Evolutionary conservation across 1,284 basidiomycete species (phyloP), one percentile per base, ranked within the genome.

Genomic region (Rhodotorula sp.): DNA sequence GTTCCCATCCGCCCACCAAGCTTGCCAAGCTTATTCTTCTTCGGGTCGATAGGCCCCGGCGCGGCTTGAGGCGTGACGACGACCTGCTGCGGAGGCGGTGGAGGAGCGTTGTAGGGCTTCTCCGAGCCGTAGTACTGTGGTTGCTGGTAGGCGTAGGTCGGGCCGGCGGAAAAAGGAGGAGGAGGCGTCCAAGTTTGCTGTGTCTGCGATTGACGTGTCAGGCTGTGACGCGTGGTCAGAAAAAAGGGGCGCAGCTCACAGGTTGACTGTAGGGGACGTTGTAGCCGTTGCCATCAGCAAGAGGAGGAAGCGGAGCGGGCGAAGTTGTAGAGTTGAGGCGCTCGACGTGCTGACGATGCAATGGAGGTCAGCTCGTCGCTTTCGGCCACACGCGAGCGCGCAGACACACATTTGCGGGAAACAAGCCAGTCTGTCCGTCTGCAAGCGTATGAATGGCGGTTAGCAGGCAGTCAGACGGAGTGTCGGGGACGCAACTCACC

Each of bases 371-470:
- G 40, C 40, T 44, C 13, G 10, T 3, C 13, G 7, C 1, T 1
- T 4, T 18, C 20, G 40, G 30, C 16, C 37, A 22, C 40, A 5
- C 18, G 2, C 24, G 20, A 4, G 6, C 20, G 18, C 16, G 2
- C 4, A 8, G 50, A 37, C 70, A n/a, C 50, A 71, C 70, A 30
- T 72, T 72, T 7, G 65, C 54, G 0, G 71, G 71, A 55, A 72
- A 72, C 4, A 72, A 28, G 4, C 71, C 71, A 7, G 65, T 64
- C 28, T 50, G 37, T 8, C 68, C 71, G 51, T 64, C 70, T 68
- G 56, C 13, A 20, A 22, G 20, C 6, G n/a, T n/a, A 31, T 8
- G 20, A 37, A 50, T 24, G 22, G 22, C 34, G 34, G 11, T 26
- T 34, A 20, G 18, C 31, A 4, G 22, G 10, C 22, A 13, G n/a